These are phyloP conservation scores for Auriscalpium microsporum DNA, from an alignment of 768 basidiomycete species.

Conservation along the genomic window DNA sequence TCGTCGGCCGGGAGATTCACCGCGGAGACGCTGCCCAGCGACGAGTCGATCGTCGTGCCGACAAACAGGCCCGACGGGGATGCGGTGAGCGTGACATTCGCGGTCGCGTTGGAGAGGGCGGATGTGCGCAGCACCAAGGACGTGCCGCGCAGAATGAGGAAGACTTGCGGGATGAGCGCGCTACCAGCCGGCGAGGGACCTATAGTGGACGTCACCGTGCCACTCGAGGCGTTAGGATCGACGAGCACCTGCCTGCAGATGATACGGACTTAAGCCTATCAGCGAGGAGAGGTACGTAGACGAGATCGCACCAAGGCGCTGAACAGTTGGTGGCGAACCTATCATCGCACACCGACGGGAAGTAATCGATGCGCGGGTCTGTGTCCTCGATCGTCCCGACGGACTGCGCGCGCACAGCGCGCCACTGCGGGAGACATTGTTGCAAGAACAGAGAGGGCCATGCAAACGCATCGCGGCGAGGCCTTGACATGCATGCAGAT, in stretches of 20 bases:
- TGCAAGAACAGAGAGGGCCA: background rate
- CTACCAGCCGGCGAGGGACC: constrained; percentile 4
- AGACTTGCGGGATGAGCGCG: constrained; percentile 14
- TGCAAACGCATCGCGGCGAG: background rate
- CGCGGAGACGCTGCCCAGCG: constrained; percentile 9
- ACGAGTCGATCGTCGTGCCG: constrained; percentile 9
- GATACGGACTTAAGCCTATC: background rate
- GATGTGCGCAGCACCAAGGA: constrained; percentile 13
- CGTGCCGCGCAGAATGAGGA: constrained; percentile 15
- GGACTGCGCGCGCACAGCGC: constrained; percentile 1
- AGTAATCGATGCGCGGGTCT: constrained; percentile 11
- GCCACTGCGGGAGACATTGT: too few relatives aligned
- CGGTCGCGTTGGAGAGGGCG: constrained; percentile 13
- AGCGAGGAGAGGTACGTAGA: background rate
- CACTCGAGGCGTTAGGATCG: constrained; percentile 8
- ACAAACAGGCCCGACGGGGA: constrained; percentile 12
- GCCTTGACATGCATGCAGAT: constrained; percentile 5
- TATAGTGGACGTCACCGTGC: constrained; percentile 14
- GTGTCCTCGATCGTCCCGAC: constrained; percentile 8
- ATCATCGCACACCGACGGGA: constrained; percentile 13
- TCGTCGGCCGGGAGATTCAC: constrained; percentile 11
- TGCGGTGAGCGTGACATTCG: constrained; percentile 14
- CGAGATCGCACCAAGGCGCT: constrained; percentile 6
- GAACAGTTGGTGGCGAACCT: constrained; percentile 1
- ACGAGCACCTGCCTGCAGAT: constrained; percentile 8